Base-by-base conservation (phyloP, 352 stramenopile genomes). In the Nothophytophthora sp. region DNA sequence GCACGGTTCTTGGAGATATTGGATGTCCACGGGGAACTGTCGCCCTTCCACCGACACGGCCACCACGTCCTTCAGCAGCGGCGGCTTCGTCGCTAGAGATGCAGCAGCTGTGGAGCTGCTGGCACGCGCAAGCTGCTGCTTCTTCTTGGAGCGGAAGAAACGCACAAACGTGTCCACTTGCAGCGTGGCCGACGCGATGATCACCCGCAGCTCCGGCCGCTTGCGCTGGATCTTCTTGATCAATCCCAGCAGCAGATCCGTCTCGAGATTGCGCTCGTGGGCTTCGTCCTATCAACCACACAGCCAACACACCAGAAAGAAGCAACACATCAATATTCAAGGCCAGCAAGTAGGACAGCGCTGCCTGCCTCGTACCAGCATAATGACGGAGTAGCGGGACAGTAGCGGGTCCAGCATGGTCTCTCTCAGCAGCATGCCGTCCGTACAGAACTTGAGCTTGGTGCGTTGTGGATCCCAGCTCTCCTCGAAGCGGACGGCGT, bases 401-500 rank as follows among this genome's bases (percentile, higher is more conserved):
- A 93, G 70, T 46, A 93, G 50, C 32, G 83, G 83, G 43, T 93
- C 83, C 29, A 83, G 56, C 81, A 93, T 91, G 5, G 79, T 90
- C 67, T 99, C 98, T 35, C 97, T 80, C 35, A 99, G 70, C 29
- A 99, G 74, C 87, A 99, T 98, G 49, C 97, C 97, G 70, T 99
- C 97, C 12, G 98, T 99, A 79, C 99, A 98, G 78, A 99, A 99
- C 70, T 98, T 98, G 55, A 99, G 91, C 20, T 90, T 71, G n/a
- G 98, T 99, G 8, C 35, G 42, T 19, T 86, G 51, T 1, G 75
- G 58, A 22, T 89, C 72, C 74, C 78, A 91, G 28, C 97, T 88
- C 47, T 98, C 98, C 56, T 99, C 97, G 67, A 99, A 99, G n/a
- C 98, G 95, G 44, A 99, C 98, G 19, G 90, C 96, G 50, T 99